phyloP scores from a whole-genome alignment of 768 basidiomycete genomes.

The Dioszegia crocea region DNA sequence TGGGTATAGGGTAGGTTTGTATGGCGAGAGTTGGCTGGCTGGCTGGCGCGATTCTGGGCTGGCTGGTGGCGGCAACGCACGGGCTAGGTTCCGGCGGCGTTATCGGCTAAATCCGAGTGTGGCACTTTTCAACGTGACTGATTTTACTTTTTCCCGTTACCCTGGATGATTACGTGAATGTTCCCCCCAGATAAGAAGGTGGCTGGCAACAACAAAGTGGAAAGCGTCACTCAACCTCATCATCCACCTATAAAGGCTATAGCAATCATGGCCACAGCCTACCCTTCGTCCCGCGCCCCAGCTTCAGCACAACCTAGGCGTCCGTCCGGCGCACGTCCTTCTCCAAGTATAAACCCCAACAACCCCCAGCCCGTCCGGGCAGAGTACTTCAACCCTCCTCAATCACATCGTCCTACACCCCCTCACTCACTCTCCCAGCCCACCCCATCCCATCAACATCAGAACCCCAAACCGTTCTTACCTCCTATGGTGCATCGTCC shows the following conservation, averaged over 20 bases:
- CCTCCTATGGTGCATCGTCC: constrained; percentile 3
- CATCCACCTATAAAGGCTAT: neutral
- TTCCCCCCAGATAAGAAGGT: neutral
- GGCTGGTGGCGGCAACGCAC: neutral
- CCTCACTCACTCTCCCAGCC: constrained; percentile 1
- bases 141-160: neutral
- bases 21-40: neutral
- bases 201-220: neutral
- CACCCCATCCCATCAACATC: neutral
- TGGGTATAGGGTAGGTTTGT: neutral
- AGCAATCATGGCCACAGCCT: neutral
- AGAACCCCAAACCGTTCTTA: neutral
- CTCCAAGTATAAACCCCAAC: constrained; percentile 1
- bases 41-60: neutral
- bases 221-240: constrained; percentile 5
- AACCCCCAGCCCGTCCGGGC: constrained; percentile 7
- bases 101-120: constrained; percentile 4
- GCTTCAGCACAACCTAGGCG: neutral
- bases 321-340: constrained; percentile 6
- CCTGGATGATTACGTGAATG: neutral
- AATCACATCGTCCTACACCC: neutral
- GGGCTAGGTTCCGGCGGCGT: neutral
- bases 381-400: constrained; percentile 1
- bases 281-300: neutral
- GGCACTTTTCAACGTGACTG: constrained; percentile 1